phyloP scores from a whole-genome alignment of 768 basidiomycete species.

The Tricholoma matsutake region DNA sequence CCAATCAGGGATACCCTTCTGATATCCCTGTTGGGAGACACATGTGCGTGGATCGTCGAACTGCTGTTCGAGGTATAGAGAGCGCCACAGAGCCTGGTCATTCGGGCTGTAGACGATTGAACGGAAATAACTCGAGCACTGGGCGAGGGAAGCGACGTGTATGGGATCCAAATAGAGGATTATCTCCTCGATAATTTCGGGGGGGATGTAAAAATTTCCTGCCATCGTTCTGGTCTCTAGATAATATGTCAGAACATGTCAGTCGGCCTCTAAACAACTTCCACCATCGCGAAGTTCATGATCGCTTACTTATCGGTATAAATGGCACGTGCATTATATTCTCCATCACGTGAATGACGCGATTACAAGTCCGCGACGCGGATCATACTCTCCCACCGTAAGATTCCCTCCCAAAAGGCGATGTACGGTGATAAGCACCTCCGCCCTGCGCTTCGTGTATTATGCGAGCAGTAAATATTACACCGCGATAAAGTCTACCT shows the following conservation, averaged over 20 bases:
- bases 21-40: constrained; percentile 32
- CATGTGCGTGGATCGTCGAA: constrained; percentile 65
- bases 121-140: constrained; percentile 44
- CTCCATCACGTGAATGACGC: background rate
- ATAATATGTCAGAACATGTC: background rate
- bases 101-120: constrained; percentile 43
- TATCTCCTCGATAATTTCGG: constrained; percentile 59
- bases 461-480: constrained; percentile 32
- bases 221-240: constrained; percentile 7
- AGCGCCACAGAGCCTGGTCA: constrained; percentile 57
- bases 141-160: constrained; percentile 52
- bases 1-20: constrained; percentile 47
- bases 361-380: background rate
- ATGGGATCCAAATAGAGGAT: constrained; percentile 57
- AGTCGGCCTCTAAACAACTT: no score
- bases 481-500: constrained; percentile 30
- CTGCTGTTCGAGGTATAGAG: constrained; percentile 57
- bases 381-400: no score
- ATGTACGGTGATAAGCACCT: no score
- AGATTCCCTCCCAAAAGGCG: no score
- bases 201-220: constrained; percentile 42
- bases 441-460: constrained; percentile 32
- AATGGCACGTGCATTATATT: background rate
- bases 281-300: no score
- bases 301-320: no score